Base-by-base conservation (phyloP, 257 asterid genomes). In the Plantago ovata region DNA sequence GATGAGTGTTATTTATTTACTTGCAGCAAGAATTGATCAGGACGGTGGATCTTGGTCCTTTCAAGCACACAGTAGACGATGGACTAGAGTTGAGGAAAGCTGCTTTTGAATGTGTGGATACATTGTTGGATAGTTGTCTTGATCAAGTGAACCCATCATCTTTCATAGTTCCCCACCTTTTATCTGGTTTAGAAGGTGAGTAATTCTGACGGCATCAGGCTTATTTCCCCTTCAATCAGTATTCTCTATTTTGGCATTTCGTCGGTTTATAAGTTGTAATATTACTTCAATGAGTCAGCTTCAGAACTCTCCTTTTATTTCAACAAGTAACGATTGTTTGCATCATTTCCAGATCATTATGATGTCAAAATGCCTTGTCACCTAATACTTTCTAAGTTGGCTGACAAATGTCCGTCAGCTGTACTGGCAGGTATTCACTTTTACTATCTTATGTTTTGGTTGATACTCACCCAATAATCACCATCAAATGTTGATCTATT, bases 351-450 rank as follows among this genome's bases (percentile, higher is more conserved):
- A 93, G 99, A 93, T 80, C 99, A 93, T 77, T 93, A 93, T 69
- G 99, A 93, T 62, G 97, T 93, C 68, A 93, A 93, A 79, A 93
- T 89, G 99, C 97, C 99, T 56, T 93, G 99, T 58, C 99, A 93
- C 73, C 96, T 93, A 51, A 93, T 93, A 87, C 96, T 93, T 23
- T 89, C 99, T 45, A 89, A 89, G 79, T 84, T 93, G 69, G 92
- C 95, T 0, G 96, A 93, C 58, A 93, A 93, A 84, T 89, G 99
- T 53, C 97, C 97, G 10, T 81, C 99, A 53, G 97, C 97, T 51
- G 99, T 93, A 68, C 71, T 93, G 83, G 99, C 99, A 65, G 99
- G 99, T 87, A 81, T 50, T 46, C 32, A 43, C 33, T 66, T 64
- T 53, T 24, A 13, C 20, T 56, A 19, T 47, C 47, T 44, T 56